Percentiles rank a stretch among this genome's conserved stretches.
These are phyloP conservation scores for Suillus americanus DNA, from an alignment of 768 basidiomycete species.

Conservation along the genomic window DNA sequence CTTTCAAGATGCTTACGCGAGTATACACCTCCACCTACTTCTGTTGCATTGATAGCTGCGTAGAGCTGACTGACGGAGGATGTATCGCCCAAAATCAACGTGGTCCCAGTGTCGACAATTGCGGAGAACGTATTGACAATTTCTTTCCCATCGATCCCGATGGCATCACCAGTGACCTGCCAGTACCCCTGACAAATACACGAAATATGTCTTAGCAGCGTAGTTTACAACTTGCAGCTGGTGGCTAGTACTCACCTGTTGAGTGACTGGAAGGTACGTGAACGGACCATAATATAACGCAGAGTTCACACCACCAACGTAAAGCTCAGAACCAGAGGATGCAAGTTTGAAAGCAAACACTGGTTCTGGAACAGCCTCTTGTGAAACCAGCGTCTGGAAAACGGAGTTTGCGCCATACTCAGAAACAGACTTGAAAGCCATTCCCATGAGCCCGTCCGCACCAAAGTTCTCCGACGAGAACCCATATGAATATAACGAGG, in stretches of 20 bases:
- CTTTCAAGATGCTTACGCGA: constrained; percentile 19
- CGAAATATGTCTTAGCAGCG: constrained; percentile 1
- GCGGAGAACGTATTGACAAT: constrained; percentile 12
- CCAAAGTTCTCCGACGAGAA: constrained; percentile 15
- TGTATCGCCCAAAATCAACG: constrained; percentile 41
- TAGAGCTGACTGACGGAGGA: constrained; percentile 34
- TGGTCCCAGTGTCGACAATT: constrained; percentile 53
- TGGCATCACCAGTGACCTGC: constrained; percentile 18
- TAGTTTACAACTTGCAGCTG: background rate
- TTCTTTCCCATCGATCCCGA: constrained; percentile 23
- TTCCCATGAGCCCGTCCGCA: constrained; percentile 39
- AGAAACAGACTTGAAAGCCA: constrained; percentile 43
- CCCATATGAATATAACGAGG: constrained; percentile 16
- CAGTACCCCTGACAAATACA: constrained; percentile 20
- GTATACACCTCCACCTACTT: constrained; percentile 35
- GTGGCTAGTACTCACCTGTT: constrained; percentile 21
- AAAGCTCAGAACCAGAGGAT: constrained; percentile 34
- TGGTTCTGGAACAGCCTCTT: constrained; percentile 32
- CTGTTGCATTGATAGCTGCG: constrained; percentile 27
- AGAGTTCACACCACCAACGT: constrained; percentile 42
- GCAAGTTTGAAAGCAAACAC: constrained; percentile 42
- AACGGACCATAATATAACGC: constrained; percentile 38
- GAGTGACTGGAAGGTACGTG: constrained; percentile 34
- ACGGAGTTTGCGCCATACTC: constrained; percentile 35
- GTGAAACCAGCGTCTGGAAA: constrained; percentile 42